Percentiles rank a stretch among this genome's conserved stretches.
Evolutionary conservation across 2,329 filamentous ascomycete species (phyloP).

Genomic region (Ceratocystis albifundus): DNA sequence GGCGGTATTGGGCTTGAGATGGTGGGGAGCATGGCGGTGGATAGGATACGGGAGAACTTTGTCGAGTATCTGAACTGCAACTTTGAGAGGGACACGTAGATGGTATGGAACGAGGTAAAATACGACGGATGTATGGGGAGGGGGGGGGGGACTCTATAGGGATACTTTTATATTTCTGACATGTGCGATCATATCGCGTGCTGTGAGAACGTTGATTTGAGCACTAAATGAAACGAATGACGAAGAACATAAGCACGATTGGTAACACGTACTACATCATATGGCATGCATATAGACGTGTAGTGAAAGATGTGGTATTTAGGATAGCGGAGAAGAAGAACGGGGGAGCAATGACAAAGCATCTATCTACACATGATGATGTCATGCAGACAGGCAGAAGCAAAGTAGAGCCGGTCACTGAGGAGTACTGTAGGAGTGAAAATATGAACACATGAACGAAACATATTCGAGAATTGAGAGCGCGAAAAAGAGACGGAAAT

Average conservation of each 20-base stretch:
- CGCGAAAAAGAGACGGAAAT: too few relatives aligned
- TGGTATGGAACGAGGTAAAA: not conserved
- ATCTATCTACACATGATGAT: slow-evolving; percentile 2
- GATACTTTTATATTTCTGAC: too few relatives aligned
- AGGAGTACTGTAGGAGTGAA: not conserved
- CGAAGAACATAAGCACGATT: too few relatives aligned
- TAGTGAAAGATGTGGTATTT: too few relatives aligned
- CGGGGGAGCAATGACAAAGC: not conserved
- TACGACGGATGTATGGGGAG: not conserved
- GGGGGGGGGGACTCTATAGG: too few relatives aligned
- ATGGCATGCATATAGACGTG: too few relatives aligned
- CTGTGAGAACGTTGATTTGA: too few relatives aligned
- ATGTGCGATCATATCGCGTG: too few relatives aligned
- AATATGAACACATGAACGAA: not conserved
- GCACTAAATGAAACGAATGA: too few relatives aligned
- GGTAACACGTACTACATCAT: too few relatives aligned
- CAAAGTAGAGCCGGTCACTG: not conserved
- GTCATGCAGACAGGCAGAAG: not conserved
- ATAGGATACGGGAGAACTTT: slow-evolving; percentile 50
- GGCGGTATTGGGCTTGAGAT: slow-evolving; percentile 51
- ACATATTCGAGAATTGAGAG: too few relatives aligned
- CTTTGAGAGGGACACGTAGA: slow-evolving; percentile 47
- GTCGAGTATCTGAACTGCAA: slow-evolving; percentile 55
- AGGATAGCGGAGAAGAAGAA: too few relatives aligned
- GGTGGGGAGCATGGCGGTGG: slow-evolving; percentile 42